Conservation (phyloP, 192 early-diverging fungal genomes). For the Jimgerdemannia lactiflua region DNA sequence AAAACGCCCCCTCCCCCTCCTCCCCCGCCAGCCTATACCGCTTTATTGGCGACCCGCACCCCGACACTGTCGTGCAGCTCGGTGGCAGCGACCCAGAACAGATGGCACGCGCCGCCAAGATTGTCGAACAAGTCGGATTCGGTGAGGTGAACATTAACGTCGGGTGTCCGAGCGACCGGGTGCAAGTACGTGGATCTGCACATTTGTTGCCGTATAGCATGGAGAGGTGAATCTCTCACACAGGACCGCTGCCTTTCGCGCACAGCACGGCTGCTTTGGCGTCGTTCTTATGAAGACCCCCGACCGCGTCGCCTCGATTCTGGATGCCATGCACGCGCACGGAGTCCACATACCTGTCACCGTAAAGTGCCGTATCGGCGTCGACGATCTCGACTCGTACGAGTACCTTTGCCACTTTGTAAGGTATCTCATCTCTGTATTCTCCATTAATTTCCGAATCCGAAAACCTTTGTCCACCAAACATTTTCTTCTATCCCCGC, state of each 20-base stretch:
- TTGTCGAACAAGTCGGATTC: constrained; percentile 54
- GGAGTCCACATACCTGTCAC: constrained; percentile 51
- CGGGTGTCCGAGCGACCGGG: constrained; percentile 69
- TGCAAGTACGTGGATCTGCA: constrained; percentile 43
- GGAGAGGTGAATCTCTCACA: neutral
- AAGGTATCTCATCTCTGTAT: constrained; percentile 2
- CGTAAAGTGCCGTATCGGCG: constrained; percentile 74
- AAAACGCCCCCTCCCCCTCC: constrained; percentile 17
- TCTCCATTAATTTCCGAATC: neutral
- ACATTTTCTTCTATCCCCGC: neutral
- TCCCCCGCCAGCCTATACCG: constrained; percentile 29
- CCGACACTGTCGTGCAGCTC: constrained; percentile 54
- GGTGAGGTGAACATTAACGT: constrained; percentile 67
- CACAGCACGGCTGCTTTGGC: constrained; percentile 52
- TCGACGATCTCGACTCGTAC: constrained; percentile 65
- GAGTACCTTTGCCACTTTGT: constrained; percentile 56
- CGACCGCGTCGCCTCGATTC: constrained; percentile 47
- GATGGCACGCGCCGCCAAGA: constrained; percentile 47
- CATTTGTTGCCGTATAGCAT: neutral
- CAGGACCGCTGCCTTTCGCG: neutral
- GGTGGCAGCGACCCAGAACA: constrained; percentile 45
- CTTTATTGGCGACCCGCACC: constrained; percentile 43
- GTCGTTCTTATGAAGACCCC: constrained; percentile 72
- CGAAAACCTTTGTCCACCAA: too few species aligned
- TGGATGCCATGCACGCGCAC: constrained; percentile 49